Base-by-base conservation (phyloP, 2,329 filamentous ascomycete genomes). In the Dactylellina sp. region DNA sequence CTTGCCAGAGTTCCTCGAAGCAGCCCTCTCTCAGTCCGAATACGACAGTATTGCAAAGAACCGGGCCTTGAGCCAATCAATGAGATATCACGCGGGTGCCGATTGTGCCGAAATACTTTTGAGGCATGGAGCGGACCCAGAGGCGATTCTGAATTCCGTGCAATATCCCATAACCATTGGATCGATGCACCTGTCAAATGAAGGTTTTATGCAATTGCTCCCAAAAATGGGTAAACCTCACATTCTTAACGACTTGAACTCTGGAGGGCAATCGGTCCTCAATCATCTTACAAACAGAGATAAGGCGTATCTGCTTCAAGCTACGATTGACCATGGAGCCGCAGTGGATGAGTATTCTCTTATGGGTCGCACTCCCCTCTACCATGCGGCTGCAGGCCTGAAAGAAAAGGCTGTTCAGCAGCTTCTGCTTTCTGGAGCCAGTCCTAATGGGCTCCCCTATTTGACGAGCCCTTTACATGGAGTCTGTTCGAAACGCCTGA, bases 281-380 rank as follows among this genome's bases (percentile, higher is more conserved):
- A 28, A 39, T 18, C 20, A 40, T 25, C 16, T 14, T 28, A 24
- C 11, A 40, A 11, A 6, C 37, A n/a, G 1, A 49, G 40, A 1
- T 14, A 35, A 32, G 28, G 28, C 28, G 2, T 28, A 62, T 1
- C 28, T 39, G 18, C 42, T 72, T 7, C 1, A n/a, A 40, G 32
- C 22, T 47, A 14, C 24, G 4, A 18, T 63, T 6, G 32, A 16
- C 16, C 12, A 32, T 4, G 52, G 59, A 5, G 57, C 66, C 14
- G 24, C 11, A 0, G 24, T 61, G 14, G 44, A 72, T 37, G 60
- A 52, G 12, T 60, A 59, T 9, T 25, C 28, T 5, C 7, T 14
- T 11, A 35, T 65, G 52, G 68, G 68, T 7, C 16, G 35, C 6
- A 72, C 68, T 7, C 39, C 68, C n/a, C 55, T 72, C 18, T 53